Base-by-base conservation (phyloP, 1,139 yeast species). In the Taphrina pruni region DNA sequence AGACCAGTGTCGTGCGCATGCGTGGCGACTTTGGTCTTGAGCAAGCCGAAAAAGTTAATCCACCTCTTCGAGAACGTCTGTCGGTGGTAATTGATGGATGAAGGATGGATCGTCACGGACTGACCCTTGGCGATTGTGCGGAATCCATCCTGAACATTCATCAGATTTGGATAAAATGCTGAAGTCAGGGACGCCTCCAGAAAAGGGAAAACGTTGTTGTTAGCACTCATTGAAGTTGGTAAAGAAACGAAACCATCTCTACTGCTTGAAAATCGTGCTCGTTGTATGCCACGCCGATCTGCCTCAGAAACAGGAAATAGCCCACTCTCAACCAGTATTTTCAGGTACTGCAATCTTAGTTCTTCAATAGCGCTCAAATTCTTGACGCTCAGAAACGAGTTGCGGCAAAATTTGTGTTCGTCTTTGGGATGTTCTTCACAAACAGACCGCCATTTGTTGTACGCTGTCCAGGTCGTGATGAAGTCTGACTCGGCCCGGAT, bases 131-230 rank as follows among this genome's bases (percentile, higher is more conserved):
- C 46, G 39, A 65, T 36, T 6, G 69, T 65, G 41, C 54, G 52
- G 52, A 57, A 57, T 51, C 64, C 64, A 17, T 65, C 64, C 26
- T 57, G 54, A 21, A 57, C 54, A 26, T 43, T 65, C n/a, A 65
- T 51, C 32, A 69, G 56, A 43, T 66, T 65, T 11, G 71, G 71
- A 39, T 69, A 66, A 26, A 69, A 57, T 2, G 69, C 65, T 9
- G 69, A 51, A 9, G 67, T 69, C 26, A 69, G 41, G 12, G 64
- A 54, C n/a, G 57, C 43, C 14, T 55, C 64, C n/a, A 66, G 21
- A 17, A 60, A 48, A 2, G 62, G 52, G 17, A 50, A 35, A 21
- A 43, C 61, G 12, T 39, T 54, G 55, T 55, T 55, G 52, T 65
- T 43, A 6, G 46, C 45, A 35, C 64, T 43, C 45, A 54, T 32